Evolutionary conservation across 305 asterid genomes (phyloP), one percentile per base, ranked within the genome.

Genomic region (Vinca major): DNA sequence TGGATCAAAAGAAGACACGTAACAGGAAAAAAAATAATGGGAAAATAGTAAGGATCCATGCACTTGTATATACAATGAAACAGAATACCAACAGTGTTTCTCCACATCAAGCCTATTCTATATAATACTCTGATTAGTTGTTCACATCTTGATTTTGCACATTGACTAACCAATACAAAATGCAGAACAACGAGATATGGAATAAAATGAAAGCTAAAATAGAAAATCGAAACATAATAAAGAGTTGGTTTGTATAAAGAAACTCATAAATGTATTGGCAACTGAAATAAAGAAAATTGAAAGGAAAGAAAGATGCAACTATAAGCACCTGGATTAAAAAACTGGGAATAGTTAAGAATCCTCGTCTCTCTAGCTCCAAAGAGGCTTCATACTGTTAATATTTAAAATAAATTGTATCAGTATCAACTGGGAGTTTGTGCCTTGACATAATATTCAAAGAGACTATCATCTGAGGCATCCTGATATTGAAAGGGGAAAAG

Each of bases 311-410:
- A 39, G 26, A 61, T 37, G 39, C 65, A 37, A 61, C 26, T 1
- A 36, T 37, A 4, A 65, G 70, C 72, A 87, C 97, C 92, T 83
- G 85, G 62, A 88, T 57, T 71, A 75, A 66, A 75, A 88, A 83
- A 71, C 82, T 80, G 69, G 96, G 96, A 43, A 87, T 82, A 19
- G 96, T 88, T 71, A 83, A 75, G 67, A 86, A 90, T 66, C 95
- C 96, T 78, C 65, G 95, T 79, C 78, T 87, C 80, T 78, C 83
- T 75, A 90, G 96, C 87, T 88, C 96, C 85, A 83, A 62, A 49
- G 95, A 86, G 80, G 96, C 97, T 67, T 77, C 88, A 76, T 88
- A 78, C 97, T 90, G 85, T 69, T 74, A 71, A 79, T 36, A 70
- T 62, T 61, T 65, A 70, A 52, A 76, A 55, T 53, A 48, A 41